phyloP scores from a whole-genome alignment of 2,329 filamentous ascomycete genomes.

The Xylaria sp. region DNA sequence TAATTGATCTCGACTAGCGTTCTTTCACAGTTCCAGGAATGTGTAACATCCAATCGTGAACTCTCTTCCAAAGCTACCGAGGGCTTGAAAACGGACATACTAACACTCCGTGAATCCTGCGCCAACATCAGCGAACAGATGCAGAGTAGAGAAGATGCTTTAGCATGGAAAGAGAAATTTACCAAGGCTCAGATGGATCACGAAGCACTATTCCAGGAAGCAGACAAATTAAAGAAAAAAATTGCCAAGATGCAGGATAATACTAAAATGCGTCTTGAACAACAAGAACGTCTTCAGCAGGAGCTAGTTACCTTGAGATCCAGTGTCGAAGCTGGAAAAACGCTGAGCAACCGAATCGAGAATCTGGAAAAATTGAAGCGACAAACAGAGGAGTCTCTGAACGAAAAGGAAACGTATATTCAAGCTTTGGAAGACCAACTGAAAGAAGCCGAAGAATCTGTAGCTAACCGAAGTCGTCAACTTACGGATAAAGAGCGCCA shows the following conservation, averaged over 20 bases:
- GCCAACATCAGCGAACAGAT: constrained; percentile 25
- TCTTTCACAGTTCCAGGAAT: constrained; percentile 30
- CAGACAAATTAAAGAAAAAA: constrained; percentile 38
- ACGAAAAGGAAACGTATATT: constrained; percentile 37
- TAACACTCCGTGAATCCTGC: constrained; percentile 25
- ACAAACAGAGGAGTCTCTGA: constrained; percentile 29
- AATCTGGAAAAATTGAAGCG: constrained; percentile 32
- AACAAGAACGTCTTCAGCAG: constrained; percentile 31
- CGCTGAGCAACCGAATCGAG: constrained; percentile 24
- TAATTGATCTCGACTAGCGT: constrained; percentile 33
- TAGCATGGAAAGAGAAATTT: constrained; percentile 42
- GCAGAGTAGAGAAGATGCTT: constrained; percentile 19
- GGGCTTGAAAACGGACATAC: constrained; percentile 29
- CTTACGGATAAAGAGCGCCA: constrained; percentile 36
- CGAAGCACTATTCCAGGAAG: constrained; percentile 31
- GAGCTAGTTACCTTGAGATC: constrained; percentile 32
- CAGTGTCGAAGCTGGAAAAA: constrained; percentile 22
- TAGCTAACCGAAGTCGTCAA: constrained; percentile 31
- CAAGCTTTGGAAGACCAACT: constrained; percentile 33
- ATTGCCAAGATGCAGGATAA: constrained; percentile 27
- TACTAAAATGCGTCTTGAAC: constrained; percentile 27
- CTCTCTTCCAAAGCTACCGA: constrained; percentile 22
- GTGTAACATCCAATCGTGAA: constrained; percentile 24
- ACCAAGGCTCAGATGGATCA: constrained; percentile 21
- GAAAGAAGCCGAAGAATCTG: constrained; percentile 28